Evolutionary conservation across 208 protist genomes (phyloP).

Genomic region (Leptomonas pyrrhocoris): DNA sequence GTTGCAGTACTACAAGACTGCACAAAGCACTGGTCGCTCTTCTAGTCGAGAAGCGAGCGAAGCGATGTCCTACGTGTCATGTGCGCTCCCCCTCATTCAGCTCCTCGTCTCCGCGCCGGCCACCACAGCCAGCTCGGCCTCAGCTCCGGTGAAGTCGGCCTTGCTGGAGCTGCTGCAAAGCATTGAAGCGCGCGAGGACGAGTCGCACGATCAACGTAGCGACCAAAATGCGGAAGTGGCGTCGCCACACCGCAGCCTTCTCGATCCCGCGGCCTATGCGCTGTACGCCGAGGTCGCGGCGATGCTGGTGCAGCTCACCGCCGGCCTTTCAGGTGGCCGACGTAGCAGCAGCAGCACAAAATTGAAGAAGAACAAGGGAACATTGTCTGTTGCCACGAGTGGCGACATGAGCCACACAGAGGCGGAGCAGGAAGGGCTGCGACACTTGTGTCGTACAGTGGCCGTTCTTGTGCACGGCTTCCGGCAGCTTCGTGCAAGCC

Average conservation of each 20-base stretch:
- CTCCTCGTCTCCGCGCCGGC: slow-evolving; percentile 16
- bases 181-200: slow-evolving; percentile 24
- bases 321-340: not conserved
- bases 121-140: not conserved
- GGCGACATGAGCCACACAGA: not conserved
- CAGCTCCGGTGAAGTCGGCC: slow-evolving; percentile 22
- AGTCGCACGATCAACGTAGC: not conserved
- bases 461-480: slow-evolving; percentile 56
- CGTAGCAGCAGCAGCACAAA: slow-evolving; percentile 3
- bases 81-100: slow-evolving; percentile 30
- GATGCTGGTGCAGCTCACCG: slow-evolving; percentile 53
- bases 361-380: slow-evolving; percentile 17
- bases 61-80: slow-evolving; percentile 29
- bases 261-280: slow-evolving; percentile 43
- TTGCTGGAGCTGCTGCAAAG: slow-evolving; percentile 30
- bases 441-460: slow-evolving; percentile 55
- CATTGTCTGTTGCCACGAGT: not conserved
- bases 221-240: too few species aligned
- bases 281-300: slow-evolving; percentile 70
- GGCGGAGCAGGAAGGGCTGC: slow-evolving; percentile 39
- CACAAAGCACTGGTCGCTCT: not conserved
- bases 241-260: not conserved
- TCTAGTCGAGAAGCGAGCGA: slow-evolving; percentile 2
- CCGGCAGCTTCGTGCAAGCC: slow-evolving; percentile 23
- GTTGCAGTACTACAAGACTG: slow-evolving; percentile 18